Percentiles rank a stretch among this genome's conserved stretches.
These are phyloP conservation scores for Ophiostoma triangulosporum DNA, from an alignment of 2,329 filamentous ascomycete genomes.

Conservation along the genomic window DNA sequence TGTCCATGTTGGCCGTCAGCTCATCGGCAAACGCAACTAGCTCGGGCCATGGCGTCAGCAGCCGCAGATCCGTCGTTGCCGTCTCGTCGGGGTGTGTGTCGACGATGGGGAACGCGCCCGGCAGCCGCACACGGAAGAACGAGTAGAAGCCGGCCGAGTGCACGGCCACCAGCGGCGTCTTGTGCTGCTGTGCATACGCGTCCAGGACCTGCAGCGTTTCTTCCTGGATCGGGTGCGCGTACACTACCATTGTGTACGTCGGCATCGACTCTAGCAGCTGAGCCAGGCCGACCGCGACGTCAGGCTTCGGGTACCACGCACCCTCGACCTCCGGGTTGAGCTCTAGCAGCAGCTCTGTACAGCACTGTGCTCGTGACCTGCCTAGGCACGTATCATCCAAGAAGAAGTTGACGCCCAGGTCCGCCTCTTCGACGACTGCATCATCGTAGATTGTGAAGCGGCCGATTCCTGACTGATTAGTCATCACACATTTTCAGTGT, in stretches of 20 bases:
- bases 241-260: slow-evolving; percentile 41
- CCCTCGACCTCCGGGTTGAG: slow-evolving; percentile 87
- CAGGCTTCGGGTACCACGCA: slow-evolving; percentile 43
- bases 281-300: slow-evolving; percentile 11
- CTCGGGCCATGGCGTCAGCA: slow-evolving; percentile 78
- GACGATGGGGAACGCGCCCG: slow-evolving; percentile 76
- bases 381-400: slow-evolving; percentile 68
- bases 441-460: slow-evolving; percentile 84
- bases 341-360: slow-evolving; percentile 64
- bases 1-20: slow-evolving; percentile 56
- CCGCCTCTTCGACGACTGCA: slow-evolving; percentile 59
- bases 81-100: slow-evolving; percentile 90
- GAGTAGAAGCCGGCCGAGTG: slow-evolving; percentile 90
- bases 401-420: slow-evolving; percentile 96
- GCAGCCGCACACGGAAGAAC: slow-evolving; percentile 68
- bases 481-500: background rate
- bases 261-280: slow-evolving; percentile 26
- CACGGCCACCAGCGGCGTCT: slow-evolving; percentile 65
- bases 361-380: slow-evolving; percentile 63
- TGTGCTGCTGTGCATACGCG: slow-evolving; percentile 36
- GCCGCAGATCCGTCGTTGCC: slow-evolving; percentile 69
- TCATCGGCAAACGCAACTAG: slow-evolving; percentile 51
- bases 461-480: slow-evolving; percentile 52
- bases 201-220: slow-evolving; percentile 32
- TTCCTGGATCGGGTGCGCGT: slow-evolving; percentile 34